Conservation (phyloP, 2,329 filamentous ascomycete species). For the Aspergillus piperis region DNA sequence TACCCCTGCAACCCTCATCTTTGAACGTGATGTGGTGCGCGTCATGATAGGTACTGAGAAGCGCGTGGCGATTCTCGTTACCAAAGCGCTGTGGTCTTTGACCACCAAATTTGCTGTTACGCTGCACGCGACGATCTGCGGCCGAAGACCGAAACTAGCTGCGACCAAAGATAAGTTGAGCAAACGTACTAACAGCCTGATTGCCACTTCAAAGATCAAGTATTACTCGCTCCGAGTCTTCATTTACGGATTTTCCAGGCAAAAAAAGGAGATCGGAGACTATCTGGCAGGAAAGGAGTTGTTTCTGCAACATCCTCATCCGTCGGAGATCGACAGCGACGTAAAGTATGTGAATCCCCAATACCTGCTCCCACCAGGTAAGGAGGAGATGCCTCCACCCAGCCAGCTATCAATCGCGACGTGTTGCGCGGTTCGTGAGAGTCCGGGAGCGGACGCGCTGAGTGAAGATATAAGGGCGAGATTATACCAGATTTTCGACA, state of each 20-base stretch:
- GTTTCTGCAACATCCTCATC: constrained; percentile 7
- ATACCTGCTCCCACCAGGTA: constrained; percentile 4
- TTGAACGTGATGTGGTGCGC: not conserved
- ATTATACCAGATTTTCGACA: constrained; percentile 7
- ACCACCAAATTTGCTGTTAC: not conserved
- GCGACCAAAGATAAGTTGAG: not conserved
- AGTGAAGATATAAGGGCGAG: not conserved
- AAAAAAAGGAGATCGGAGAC: constrained; percentile 1
- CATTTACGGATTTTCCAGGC: not conserved
- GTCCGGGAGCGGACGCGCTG: not conserved
- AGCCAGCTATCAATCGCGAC: not conserved
- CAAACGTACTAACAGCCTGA: not conserved
- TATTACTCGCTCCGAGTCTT: not conserved
- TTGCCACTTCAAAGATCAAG: not conserved
- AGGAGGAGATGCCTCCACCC: not conserved
- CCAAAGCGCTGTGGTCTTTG: not conserved
- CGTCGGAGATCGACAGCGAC: not conserved
- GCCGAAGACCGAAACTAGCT: not conserved
- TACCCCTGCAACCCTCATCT: not conserved
- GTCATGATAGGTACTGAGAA: not conserved
- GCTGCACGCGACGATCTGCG: not conserved
- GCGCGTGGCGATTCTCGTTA: not conserved
- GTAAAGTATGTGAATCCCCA: constrained; percentile 8
- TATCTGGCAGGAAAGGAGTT: not conserved
- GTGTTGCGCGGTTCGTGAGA: not conserved